Conservation (phyloP, 257 asterid genomes). For the Cordia subcordata region DNA sequence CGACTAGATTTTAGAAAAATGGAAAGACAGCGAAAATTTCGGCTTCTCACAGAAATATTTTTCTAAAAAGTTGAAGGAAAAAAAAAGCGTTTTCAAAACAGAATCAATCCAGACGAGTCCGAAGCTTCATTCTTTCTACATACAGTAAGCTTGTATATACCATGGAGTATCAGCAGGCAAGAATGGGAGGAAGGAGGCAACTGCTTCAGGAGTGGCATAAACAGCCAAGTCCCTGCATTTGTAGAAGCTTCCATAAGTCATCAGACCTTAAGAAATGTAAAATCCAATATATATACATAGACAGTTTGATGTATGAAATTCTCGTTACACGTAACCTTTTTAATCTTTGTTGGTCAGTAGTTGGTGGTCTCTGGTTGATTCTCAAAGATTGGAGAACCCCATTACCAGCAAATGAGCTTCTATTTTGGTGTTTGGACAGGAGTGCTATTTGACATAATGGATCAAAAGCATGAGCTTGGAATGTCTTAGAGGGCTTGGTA, state of each 20-base stretch:
- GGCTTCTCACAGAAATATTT: no score
- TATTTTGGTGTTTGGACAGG: neutral
- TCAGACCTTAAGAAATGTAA: neutral
- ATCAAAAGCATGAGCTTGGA: constrained; percentile 3
- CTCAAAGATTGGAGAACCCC: neutral
- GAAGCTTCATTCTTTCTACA: neutral
- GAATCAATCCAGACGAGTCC: no score
- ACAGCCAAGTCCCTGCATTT: neutral
- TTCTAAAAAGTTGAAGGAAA: no score
- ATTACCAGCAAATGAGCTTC: neutral
- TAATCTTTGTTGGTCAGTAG: neutral
- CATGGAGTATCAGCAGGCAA: neutral
- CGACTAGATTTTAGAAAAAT: no score
- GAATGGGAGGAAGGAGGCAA: neutral
- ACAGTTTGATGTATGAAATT: no score
- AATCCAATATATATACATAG: no score
- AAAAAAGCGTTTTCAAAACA: no score
- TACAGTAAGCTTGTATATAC: neutral
- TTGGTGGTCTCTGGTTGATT: neutral
- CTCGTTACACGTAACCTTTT: neutral
- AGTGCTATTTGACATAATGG: constrained; percentile 3
- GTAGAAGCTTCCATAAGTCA: neutral
- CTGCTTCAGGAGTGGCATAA: neutral
- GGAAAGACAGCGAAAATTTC: no score
- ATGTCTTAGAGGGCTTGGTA: neutral